These are phyloP conservation scores for Brassica juncea DNA, from an alignment of 345 rosid species.

Conservation along the genomic window DNA sequence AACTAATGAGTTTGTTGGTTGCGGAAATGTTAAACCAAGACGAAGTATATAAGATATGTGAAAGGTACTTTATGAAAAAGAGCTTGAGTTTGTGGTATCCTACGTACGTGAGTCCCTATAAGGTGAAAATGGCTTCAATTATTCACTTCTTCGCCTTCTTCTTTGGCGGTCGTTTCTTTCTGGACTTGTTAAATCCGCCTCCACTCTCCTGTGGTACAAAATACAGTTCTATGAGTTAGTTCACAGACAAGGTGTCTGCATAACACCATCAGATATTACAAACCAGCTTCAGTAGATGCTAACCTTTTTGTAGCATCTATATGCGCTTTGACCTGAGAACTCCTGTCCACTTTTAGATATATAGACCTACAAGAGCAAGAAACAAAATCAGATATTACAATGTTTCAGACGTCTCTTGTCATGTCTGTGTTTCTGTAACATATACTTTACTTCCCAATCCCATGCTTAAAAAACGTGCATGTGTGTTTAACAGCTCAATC, in stretches of 20 bases:
- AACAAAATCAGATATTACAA: neutral
- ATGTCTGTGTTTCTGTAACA: neutral
- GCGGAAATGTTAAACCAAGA: conserved; percentile 4
- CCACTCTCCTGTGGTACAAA: conserved; percentile 55
- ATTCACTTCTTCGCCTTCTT: conserved; percentile 38
- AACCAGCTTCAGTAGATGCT: conserved; percentile 21
- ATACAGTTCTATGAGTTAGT: conserved; percentile 2
- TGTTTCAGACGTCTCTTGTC: conserved; percentile 2
- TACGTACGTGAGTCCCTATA: neutral
- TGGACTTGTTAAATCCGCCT: conserved; percentile 45
- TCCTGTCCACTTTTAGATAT: conserved; percentile 71
- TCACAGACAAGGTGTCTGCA: neutral
- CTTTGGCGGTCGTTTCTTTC: conserved; percentile 47
- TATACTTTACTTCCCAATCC: neutral
- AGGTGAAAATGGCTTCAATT: conserved; percentile 2
- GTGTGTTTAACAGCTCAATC: neutral
- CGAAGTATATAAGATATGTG: neutral
- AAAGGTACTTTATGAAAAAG: neutral
- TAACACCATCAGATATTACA: neutral
- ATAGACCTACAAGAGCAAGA: conserved; percentile 59
- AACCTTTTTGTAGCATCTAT: conserved; percentile 79
- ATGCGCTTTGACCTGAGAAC: conserved; percentile 74
- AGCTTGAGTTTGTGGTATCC: conserved; percentile 3
- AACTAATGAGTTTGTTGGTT: neutral
- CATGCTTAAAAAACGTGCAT: neutral